phyloP scores from a whole-genome alignment of 2,329 filamentous ascomycete genomes.

The Alternaria conjuncta region DNA sequence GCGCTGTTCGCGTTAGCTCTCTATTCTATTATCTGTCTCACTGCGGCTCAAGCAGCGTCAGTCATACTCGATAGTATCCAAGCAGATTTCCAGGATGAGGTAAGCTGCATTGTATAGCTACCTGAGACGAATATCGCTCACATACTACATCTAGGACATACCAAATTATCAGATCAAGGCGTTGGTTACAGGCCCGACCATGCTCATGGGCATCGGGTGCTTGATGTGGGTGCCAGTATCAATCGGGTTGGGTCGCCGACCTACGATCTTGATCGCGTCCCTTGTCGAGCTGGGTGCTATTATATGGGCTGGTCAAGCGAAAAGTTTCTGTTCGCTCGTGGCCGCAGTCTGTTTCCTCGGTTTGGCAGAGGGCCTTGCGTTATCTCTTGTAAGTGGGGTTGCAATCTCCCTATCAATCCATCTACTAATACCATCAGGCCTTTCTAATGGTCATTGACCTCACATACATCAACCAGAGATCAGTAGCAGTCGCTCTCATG shows the following conservation, averaged over 20 bases:
- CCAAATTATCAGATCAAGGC: slow-evolving; percentile 29
- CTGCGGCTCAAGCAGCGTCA: slow-evolving; percentile 26
- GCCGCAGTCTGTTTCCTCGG: slow-evolving; percentile 43
- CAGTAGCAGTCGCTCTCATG: slow-evolving; percentile 42
- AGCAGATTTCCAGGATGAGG: slow-evolving; percentile 22
- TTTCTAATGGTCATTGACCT: slow-evolving; percentile 49
- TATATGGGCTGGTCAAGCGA: slow-evolving; percentile 33
- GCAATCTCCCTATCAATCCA: too few species aligned
- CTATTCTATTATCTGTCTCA: slow-evolving; percentile 20
- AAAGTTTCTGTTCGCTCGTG: slow-evolving; percentile 36
- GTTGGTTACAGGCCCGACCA: slow-evolving; percentile 35
- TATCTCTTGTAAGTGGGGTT: slow-evolving; percentile 36
- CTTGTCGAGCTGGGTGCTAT: slow-evolving; percentile 35
- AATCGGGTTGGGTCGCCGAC: slow-evolving; percentile 48
- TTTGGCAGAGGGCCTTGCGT: slow-evolving; percentile 38
- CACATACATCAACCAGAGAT: slow-evolving; percentile 50
- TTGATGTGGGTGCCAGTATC: slow-evolving; percentile 50
- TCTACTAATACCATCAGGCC: slow-evolving; percentile 25
- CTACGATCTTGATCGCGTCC: slow-evolving; percentile 43
- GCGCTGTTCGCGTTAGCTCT: slow-evolving; percentile 25
- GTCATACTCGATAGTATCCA: slow-evolving; percentile 21
- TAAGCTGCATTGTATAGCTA: neutral
- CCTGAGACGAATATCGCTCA: neutral
- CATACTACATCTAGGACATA: neutral
- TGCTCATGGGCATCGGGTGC: slow-evolving; percentile 47